phyloP scores from a whole-genome alignment of 176 grass and related monocot genomes.

The Oryza officinalis region DNA sequence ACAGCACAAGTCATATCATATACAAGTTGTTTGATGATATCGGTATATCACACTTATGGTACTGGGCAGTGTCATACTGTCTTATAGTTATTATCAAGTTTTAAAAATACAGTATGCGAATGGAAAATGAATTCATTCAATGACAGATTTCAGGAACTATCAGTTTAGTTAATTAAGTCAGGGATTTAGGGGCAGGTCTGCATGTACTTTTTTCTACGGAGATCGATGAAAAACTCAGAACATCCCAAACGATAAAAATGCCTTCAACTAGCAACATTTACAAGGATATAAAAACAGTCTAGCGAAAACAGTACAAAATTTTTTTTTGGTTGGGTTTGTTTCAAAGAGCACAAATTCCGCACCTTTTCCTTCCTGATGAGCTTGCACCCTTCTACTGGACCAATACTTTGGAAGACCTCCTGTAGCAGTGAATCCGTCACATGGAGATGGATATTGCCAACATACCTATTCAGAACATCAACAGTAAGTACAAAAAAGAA shows the following conservation, averaged over 20 bases:
- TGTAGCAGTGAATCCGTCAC: conserved; percentile 75
- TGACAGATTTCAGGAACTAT: neutral
- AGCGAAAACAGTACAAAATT: neutral
- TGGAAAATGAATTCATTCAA: neutral
- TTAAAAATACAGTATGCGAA: neutral
- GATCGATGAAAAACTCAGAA: neutral
- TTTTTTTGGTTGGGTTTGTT: neutral
- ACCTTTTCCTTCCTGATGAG: conserved; percentile 99
- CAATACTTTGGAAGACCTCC: conserved; percentile 93
- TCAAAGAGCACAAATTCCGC: conserved; percentile 30
- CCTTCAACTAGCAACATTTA: neutral
- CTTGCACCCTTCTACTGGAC: conserved; percentile 95
- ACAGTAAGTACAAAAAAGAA: neutral
- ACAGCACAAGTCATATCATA: neutral
- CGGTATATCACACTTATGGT: neutral
- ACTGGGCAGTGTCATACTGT: neutral
- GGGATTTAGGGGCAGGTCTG: neutral
- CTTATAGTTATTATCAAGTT: neutral
- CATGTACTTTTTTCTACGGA: neutral
- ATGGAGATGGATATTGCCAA: conserved; percentile 92
- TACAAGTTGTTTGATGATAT: conserved; percentile 3
- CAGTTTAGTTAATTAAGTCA: neutral
- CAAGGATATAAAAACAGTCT: neutral
- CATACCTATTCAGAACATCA: conserved; percentile 66
- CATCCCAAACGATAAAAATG: neutral